Conservation (phyloP, 306 rosid species). For the Hippophae tibetana region DNA sequence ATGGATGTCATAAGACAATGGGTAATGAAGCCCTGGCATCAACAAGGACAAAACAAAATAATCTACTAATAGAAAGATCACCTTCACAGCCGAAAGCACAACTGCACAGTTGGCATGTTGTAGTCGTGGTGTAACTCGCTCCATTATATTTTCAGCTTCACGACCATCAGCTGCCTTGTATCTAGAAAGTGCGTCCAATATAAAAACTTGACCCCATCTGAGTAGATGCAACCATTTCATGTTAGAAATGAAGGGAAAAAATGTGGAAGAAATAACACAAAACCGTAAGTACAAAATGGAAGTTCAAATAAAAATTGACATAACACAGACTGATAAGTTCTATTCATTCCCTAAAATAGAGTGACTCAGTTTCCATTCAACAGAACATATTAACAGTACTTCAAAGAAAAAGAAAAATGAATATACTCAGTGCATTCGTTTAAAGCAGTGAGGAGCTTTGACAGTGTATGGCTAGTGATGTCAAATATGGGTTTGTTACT, state of each 20-base stretch:
- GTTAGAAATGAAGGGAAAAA: conserved; percentile 15
- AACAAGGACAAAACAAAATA: not conserved
- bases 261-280: conserved; percentile 1
- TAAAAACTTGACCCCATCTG: conserved; percentile 99
- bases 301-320: not conserved
- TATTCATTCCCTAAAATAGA: not conserved
- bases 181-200: conserved; percentile 92
- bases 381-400: not conserved
- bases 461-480: conserved; percentile 71
- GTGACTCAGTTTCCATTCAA: not conserved
- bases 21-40: too few relatives aligned
- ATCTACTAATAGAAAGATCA: conserved; percentile 17
- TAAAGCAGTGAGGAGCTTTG: conserved; percentile 97
- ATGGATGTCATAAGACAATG: conserved; percentile 5
- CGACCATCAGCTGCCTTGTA: conserved; percentile 96
- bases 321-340: not conserved
- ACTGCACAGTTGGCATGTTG: conserved; percentile 99
- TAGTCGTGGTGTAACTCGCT: conserved; percentile 94
- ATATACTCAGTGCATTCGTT: conserved; percentile 99
- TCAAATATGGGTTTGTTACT: conserved; percentile 84
- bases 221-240: conserved; percentile 13
- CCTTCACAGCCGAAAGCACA: conserved; percentile 98
- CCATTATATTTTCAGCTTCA: conserved; percentile 96
- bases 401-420: conserved; percentile 1
- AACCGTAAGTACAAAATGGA: not conserved